A percentile compares a stretch with the other conserved stretches of the same genome.
Evolutionary conservation across 2,329 filamentous ascomycete genomes (phyloP).

Genomic region (Gnomoniopsis sp.): DNA sequence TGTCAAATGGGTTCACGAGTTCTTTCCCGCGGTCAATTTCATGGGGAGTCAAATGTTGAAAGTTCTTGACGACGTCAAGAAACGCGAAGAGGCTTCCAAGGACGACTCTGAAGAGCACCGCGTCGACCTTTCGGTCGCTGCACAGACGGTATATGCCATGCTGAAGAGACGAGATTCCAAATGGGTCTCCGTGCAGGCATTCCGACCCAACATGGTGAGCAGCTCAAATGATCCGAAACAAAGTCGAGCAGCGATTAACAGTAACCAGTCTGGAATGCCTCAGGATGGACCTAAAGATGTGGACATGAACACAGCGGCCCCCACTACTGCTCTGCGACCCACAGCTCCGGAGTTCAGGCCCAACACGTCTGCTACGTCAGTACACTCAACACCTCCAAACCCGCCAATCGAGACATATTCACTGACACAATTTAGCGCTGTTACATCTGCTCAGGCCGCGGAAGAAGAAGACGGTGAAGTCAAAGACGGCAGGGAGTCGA

Average conservation of each 20-base stretch:
- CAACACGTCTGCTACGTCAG: conserved; percentile 29
- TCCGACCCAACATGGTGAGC: conserved; percentile 62
- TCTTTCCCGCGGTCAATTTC: conserved; percentile 87
- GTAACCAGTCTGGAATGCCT: conserved; percentile 37
- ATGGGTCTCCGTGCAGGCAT: conserved; percentile 74
- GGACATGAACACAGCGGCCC: conserved; percentile 27
- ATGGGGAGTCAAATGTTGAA: conserved; percentile 69
- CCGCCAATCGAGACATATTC: conserved; percentile 18
- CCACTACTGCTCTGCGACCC: conserved; percentile 47
- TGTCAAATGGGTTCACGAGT: conserved; percentile 73
- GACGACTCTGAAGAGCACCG: conserved; percentile 48
- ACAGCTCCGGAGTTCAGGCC: conserved; percentile 65
- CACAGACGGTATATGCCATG: conserved; percentile 67
- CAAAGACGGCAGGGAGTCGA: conserved; percentile 50
- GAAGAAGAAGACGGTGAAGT: conserved; percentile 74
- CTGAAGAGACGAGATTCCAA: conserved; percentile 63
- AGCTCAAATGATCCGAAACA: conserved; percentile 1
- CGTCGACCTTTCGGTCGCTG: conserved; percentile 72
- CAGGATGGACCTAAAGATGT: conserved; percentile 35
- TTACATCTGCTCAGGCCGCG: conserved; percentile 21
- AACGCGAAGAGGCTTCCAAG: conserved; percentile 54
- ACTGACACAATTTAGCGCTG: conserved; percentile 25
- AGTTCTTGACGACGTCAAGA: conserved; percentile 63
- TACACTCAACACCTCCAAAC: conserved; percentile 10
- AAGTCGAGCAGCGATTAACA: conserved; percentile 30